Conservation (phyloP, 73 alveolate species). For the Paramecium sonneborni region DNA sequence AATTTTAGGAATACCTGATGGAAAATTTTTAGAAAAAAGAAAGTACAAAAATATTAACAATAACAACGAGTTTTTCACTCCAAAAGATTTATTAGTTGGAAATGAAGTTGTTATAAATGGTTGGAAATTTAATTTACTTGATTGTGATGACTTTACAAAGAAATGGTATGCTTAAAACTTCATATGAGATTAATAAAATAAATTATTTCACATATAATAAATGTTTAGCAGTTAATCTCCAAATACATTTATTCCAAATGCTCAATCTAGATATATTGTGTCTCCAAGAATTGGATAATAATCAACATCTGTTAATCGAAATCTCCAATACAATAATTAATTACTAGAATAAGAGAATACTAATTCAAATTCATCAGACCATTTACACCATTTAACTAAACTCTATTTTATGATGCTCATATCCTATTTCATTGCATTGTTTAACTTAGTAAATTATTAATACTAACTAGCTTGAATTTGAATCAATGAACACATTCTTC, state of each 20-base stretch:
- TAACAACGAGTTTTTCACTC: constrained; percentile 72
- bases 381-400: not conserved
- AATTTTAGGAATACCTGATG: constrained; percentile 85
- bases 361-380: not conserved
- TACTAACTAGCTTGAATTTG: not conserved
- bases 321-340: too few species aligned
- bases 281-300: not conserved
- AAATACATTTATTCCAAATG: not conserved
- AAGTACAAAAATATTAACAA: constrained; percentile 85
- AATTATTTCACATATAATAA: not conserved
- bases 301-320: not conserved
- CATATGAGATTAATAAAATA: constrained; percentile 9
- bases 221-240: not conserved
- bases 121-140: constrained; percentile 81
- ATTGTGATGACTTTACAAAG: constrained; percentile 87
- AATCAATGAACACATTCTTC: not conserved
- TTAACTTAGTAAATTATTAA: not conserved
- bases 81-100: constrained; percentile 86
- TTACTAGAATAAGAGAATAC: not conserved
- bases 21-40: constrained; percentile 87
- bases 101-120: constrained; percentile 83
- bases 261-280: not conserved
- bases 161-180: constrained; percentile 73
- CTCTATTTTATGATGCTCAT: not conserved
- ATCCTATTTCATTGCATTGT: not conserved